phyloP scores from a whole-genome alignment of 352 stramenopile species.

The Phytophthora boehmeriae region DNA sequence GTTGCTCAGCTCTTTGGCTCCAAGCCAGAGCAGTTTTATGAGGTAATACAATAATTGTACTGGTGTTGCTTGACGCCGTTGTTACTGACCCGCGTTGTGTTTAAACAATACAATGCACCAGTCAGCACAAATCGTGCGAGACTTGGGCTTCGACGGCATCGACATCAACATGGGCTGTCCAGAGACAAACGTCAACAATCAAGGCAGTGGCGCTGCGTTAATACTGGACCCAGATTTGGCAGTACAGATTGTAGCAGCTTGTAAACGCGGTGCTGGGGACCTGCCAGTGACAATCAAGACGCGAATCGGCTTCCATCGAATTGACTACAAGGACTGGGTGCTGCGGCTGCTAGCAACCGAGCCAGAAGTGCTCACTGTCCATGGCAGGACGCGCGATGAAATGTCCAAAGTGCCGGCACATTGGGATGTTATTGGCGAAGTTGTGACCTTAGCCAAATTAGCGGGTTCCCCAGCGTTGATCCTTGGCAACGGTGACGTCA shows the following conservation, averaged over 20 bases:
- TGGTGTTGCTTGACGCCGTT: not conserved
- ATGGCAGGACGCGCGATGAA: conserved; percentile 78
- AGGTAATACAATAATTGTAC: conserved; percentile 39
- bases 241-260: conserved; percentile 67
- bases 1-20: conserved; percentile 87
- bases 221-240: conserved; percentile 69
- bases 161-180: conserved; percentile 90
- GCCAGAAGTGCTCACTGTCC: conserved; percentile 76
- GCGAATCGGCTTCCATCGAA: conserved; percentile 76
- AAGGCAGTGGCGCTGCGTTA: conserved; percentile 72
- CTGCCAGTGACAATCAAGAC: conserved; percentile 83
- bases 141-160: conserved; percentile 85
- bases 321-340: conserved; percentile 85
- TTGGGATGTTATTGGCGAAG: conserved; percentile 82
- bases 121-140: conserved; percentile 76
- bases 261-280: conserved; percentile 67
- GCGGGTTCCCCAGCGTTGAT: conserved; percentile 63
- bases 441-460: conserved; percentile 60
- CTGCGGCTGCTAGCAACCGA: conserved; percentile 67
- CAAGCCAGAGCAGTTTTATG: conserved; percentile 87
- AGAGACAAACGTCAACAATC: conserved; percentile 78
- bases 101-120: conserved; percentile 13
- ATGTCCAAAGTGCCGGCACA: conserved; percentile 85
- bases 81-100: conserved; percentile 5
- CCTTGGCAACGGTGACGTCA: conserved; percentile 82